Evolutionary conservation across 2,329 filamentous ascomycete species (phyloP).

Genomic region (Epichloe elymi): DNA sequence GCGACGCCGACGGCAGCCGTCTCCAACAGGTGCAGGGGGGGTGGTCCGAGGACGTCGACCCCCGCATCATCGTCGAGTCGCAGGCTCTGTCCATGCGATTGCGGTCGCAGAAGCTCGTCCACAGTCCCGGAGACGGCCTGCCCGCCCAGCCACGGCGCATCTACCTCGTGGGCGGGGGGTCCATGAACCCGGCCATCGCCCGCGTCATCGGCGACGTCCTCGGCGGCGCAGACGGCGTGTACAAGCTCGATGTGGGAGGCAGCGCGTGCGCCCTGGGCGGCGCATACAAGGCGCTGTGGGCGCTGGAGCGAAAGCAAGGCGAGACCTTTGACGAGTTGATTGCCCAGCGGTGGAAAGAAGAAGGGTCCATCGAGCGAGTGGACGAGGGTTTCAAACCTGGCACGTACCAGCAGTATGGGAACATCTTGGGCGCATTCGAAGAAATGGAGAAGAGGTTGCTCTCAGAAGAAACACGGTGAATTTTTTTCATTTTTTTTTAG

Average conservation of each 20-base stretch:
- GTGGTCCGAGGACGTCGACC: conserved; percentile 53
- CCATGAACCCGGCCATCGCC: conserved; percentile 79
- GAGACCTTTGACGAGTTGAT: conserved; percentile 86
- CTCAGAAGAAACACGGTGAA: conserved; percentile 14
- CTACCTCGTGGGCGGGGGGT: conserved; percentile 84
- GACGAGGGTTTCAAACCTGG: conserved; percentile 67
- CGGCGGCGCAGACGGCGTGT: conserved; percentile 80
- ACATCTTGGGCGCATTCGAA: conserved; percentile 63
- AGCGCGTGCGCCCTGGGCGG: conserved; percentile 91
- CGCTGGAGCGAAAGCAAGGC: conserved; percentile 50
- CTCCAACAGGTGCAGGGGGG: conserved; percentile 21
- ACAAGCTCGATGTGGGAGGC: conserved; percentile 77
- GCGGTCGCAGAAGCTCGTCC: conserved; percentile 65
- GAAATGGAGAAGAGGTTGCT: conserved; percentile 59
- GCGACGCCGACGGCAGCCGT: conserved; percentile 39
- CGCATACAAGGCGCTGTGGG: conserved; percentile 95
- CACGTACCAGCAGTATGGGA: conserved; percentile 65
- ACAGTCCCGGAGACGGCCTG: conserved; percentile 36
- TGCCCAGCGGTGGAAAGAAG: conserved; percentile 72
- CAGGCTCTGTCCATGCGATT: conserved; percentile 85
- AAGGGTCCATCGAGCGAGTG: conserved; percentile 69
- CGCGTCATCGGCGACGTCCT: conserved; percentile 76
- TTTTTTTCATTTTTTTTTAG: background rate
- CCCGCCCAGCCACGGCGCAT: conserved; percentile 79
- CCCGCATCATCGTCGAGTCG: conserved; percentile 77